A percentile compares a stretch with the other conserved stretches of the same genome.
Conservation (phyloP, 768 basidiomycete genomes). For the Pisolithus marmoratus region DNA sequence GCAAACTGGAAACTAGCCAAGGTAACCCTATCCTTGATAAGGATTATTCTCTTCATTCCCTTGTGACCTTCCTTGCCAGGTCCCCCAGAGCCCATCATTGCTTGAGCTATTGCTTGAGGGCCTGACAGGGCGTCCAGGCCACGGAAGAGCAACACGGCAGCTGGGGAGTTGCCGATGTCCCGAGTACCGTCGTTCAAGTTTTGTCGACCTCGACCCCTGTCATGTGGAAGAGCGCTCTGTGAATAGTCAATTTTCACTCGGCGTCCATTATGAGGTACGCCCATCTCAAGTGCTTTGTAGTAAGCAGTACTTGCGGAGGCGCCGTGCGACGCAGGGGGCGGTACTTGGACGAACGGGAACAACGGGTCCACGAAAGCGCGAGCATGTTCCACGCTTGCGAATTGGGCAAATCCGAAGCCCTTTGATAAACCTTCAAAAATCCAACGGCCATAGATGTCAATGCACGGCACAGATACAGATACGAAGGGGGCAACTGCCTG, state of each 20-base stretch:
- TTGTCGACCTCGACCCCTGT: constrained; percentile 54
- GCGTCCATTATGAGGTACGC: constrained; percentile 68
- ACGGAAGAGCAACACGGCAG: constrained; percentile 81
- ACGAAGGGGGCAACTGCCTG: constrained; percentile 88
- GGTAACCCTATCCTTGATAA: constrained; percentile 85
- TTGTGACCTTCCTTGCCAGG: constrained; percentile 69
- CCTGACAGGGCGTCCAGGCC: constrained; percentile 85
- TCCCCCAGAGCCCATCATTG: constrained; percentile 81
- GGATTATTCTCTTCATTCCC: constrained; percentile 81
- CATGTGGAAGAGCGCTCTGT: constrained; percentile 71
- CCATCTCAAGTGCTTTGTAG: constrained; percentile 70
- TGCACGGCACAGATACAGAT: constrained; percentile 59
- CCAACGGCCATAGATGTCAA: constrained; percentile 67
- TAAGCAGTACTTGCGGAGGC: constrained; percentile 68
- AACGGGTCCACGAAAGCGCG: constrained; percentile 86
- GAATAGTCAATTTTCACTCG: constrained; percentile 96
- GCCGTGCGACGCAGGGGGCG: constrained; percentile 86
- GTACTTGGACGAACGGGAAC: constrained; percentile 88
- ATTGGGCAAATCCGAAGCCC: constrained; percentile 96
- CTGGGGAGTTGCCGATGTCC: constrained; percentile 86
- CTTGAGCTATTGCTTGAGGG: constrained; percentile 80
- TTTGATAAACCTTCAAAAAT: constrained; percentile 86
- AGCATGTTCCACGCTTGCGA: constrained; percentile 79
- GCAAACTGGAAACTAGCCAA: constrained; percentile 90
- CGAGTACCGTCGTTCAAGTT: constrained; percentile 89